Conservation (phyloP, 2,329 filamentous ascomycete species). For the Xylaria arbuscula region DNA sequence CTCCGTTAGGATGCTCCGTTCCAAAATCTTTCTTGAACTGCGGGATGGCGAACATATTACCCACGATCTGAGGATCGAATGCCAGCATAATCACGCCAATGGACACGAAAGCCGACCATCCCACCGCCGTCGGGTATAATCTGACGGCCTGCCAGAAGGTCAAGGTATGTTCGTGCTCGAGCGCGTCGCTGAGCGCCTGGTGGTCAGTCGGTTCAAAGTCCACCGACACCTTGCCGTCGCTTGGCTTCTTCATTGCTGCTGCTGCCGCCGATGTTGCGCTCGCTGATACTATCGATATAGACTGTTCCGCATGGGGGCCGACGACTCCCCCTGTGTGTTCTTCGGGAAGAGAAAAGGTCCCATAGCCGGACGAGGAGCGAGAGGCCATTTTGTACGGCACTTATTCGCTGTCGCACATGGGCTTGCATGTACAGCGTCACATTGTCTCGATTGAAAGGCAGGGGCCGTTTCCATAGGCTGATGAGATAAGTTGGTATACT, state of each 20-base stretch:
- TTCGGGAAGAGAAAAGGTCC: slow-evolving; percentile 27
- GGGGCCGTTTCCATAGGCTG: slow-evolving; percentile 24
- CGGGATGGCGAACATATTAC: slow-evolving; percentile 64
- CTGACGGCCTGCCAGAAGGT: slow-evolving; percentile 55
- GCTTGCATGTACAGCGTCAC: slow-evolving; percentile 4
- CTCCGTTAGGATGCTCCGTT: slow-evolving; percentile 44
- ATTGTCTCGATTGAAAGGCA: not conserved
- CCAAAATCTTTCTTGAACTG: slow-evolving; percentile 53
- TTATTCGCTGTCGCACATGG: slow-evolving; percentile 2
- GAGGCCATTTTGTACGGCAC: slow-evolving; percentile 21
- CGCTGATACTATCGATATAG: not conserved
- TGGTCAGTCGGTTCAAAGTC: slow-evolving; percentile 37
- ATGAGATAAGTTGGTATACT: slow-evolving; percentile 11
- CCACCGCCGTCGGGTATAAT: slow-evolving; percentile 59
- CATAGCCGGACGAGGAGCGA: slow-evolving; percentile 27
- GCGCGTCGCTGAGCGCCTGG: slow-evolving; percentile 51
- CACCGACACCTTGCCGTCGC: slow-evolving; percentile 30
- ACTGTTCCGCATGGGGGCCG: slow-evolving; percentile 1
- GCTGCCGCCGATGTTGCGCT: slow-evolving; percentile 14
- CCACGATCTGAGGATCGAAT: slow-evolving; percentile 73
- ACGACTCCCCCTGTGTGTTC: not conserved
- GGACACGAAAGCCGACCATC: slow-evolving; percentile 69
- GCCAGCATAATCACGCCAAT: slow-evolving; percentile 70
- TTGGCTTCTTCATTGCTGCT: slow-evolving; percentile 33
- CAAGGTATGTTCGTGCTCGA: slow-evolving; percentile 55